Conservation (phyloP, 2,329 filamentous ascomycete species). For the Orbilia brochopaga region DNA sequence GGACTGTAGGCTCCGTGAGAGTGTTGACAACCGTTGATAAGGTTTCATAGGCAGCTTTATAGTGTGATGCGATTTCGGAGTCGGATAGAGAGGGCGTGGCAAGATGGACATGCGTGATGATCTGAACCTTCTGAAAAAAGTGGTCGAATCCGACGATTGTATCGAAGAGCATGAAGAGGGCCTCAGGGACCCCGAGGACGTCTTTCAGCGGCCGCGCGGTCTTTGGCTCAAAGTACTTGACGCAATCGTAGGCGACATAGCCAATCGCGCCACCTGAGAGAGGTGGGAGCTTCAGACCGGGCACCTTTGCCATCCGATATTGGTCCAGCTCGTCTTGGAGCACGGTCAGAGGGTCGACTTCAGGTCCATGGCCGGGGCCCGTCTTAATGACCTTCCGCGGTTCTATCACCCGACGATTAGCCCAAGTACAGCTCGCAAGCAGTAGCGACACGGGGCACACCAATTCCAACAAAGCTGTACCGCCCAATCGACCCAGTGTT, state of each 20-base stretch:
- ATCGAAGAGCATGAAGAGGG: conserved; percentile 95
- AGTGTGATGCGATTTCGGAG: conserved; percentile 64
- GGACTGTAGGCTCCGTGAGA: conserved; percentile 58
- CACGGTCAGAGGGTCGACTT: conserved; percentile 79
- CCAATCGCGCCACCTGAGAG: conserved; percentile 92
- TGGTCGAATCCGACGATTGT: conserved; percentile 94
- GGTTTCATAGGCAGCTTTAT: conserved; percentile 25
- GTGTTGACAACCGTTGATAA: conserved; percentile 31
- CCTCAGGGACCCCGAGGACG: conserved; percentile 85
- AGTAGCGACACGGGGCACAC: conserved; percentile 61
- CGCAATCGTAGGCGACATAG: conserved; percentile 96
- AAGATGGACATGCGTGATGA: conserved; percentile 86
- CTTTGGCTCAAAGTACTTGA: conserved; percentile 96
- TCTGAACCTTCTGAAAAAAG: conserved; percentile 89
- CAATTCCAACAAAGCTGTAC: conserved; percentile 92
- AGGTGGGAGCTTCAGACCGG: conserved; percentile 80
- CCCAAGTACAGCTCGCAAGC: background rate
- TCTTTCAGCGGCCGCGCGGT: conserved; percentile 89
- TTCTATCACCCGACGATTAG: conserved; percentile 58
- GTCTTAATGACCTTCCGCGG: conserved; percentile 81
- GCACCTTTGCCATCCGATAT: conserved; percentile 80
- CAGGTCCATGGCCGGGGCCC: conserved; percentile 83
- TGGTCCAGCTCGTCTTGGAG: conserved; percentile 81
- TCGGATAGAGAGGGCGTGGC: conserved; percentile 63
- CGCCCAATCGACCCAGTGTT: conserved; percentile 88